Evolutionary conservation across 495 filamentous ascomycete genomes (phyloP), one percentile per base, ranked within the genome.

Genomic region (Melanomma pulvis-pyrius): DNA sequence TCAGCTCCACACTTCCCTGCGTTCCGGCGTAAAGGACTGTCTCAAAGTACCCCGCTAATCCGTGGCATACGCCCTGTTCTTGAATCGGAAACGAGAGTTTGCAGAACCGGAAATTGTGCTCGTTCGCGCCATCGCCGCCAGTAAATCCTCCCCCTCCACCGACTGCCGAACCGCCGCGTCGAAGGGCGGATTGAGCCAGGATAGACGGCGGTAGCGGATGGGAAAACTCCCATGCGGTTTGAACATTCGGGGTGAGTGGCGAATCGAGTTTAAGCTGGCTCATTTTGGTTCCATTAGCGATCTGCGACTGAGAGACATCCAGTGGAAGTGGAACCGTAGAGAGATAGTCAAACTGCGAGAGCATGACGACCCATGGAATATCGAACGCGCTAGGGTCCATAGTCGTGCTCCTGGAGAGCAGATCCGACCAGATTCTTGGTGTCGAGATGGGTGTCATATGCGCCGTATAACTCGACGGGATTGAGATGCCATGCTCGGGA

Each of bases 31-130:
- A 99, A 36, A 99, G 81, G 41, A 94, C 89, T 1, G 91, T 89
- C 80, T 99, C 94, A 74, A 99, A 99, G 73, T 96, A 99, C 0
- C 96, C 94, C 0, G 86, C 96, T 30, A 99, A 76, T 1, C 94
- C 94, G 75, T 99, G 92, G 57, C 93, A 89, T 2, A 93, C 89
- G 48, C 93, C 93, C 19, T 91, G 82, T 59, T 88, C 84, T 52
- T 80, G 82, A 55, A 85, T 85, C 12, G 86, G 86, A 76, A 96
- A 97, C 0, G 82, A 82, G 56, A 92, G 71, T n/a, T 86, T 86
- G 28, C 89, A 88, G 63, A 86, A 87, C 15, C 94, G 83, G 8
- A 87, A 79, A 75, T 99, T 98, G 77, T 99, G 96, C 48, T 92
- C 86, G 78, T 98, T 98, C 15, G 86, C 81, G 52, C 75, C 74